Evolutionary conservation across 1,139 yeast genomes (phyloP).

Genomic region (Williopsis jadinii): DNA sequence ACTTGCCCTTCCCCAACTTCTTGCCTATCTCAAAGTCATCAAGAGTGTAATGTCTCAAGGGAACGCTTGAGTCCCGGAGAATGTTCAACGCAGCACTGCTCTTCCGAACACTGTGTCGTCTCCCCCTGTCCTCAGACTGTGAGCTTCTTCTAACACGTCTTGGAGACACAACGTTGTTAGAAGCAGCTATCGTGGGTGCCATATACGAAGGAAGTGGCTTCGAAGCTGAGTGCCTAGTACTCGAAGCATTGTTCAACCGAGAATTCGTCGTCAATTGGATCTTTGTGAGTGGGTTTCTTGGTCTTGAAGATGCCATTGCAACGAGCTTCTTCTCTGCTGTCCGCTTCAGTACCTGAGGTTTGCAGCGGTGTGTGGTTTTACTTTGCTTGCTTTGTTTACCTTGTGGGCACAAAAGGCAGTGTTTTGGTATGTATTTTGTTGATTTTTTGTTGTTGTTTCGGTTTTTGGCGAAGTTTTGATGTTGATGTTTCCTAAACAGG

Average conservation of each 20-base stretch:
- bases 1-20: constrained; percentile 86
- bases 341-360: no score
- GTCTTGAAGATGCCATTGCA: neutral
- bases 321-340: no score
- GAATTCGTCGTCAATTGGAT: constrained; percentile 8
- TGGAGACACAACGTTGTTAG: constrained; percentile 19
- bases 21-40: constrained; percentile 83
- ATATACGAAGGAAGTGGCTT: constrained; percentile 19
- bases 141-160: constrained; percentile 12
- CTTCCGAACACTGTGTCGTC: constrained; percentile 10
- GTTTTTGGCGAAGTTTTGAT: no score
- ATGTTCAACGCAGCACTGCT: constrained; percentile 19
- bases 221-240: constrained; percentile 5
- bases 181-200: constrained; percentile 23
- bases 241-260: constrained; percentile 5
- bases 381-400: no score
- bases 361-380: no score
- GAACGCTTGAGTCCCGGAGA: constrained; percentile 19
- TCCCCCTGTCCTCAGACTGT: neutral
- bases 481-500: neutral
- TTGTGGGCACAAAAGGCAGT: no score
- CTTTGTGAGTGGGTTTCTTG: constrained; percentile 14
- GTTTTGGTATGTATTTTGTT: no score
- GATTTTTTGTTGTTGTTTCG: no score
- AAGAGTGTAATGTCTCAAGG: constrained; percentile 24